Evolutionary conservation across 805 yeast genomes (phyloP).

Genomic region (Naumovozyma dairenensis): DNA sequence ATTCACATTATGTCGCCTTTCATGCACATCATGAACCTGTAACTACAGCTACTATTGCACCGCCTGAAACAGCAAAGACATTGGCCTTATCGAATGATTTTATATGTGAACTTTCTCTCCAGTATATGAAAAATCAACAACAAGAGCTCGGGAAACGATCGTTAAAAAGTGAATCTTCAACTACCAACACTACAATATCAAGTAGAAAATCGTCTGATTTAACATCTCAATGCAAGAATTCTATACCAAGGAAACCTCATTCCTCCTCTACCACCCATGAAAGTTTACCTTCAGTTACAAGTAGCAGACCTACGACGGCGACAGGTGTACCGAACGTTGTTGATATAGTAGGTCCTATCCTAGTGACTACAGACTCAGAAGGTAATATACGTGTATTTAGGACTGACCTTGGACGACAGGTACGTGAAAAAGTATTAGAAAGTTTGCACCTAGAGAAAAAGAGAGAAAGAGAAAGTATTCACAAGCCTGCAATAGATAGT

Average conservation of each 20-base stretch:
- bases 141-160: not conserved
- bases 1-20: slow-evolving; percentile 55
- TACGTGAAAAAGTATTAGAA: slow-evolving; percentile 30
- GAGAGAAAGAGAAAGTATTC: no score
- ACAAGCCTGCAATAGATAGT: no score
- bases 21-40: slow-evolving; percentile 70
- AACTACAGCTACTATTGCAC: slow-evolving; percentile 73
- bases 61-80: slow-evolving; percentile 51
- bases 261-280: no score
- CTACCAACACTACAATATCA: not conserved
- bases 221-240: no score
- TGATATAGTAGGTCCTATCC: slow-evolving; percentile 36
- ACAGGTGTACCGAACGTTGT: slow-evolving; percentile 16
- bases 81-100: slow-evolving; percentile 70
- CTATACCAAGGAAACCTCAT: not conserved
- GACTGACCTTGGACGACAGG: slow-evolving; percentile 54
- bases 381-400: slow-evolving; percentile 72
- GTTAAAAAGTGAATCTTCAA: no score
- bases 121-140: slow-evolving; percentile 13
- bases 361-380: slow-evolving; percentile 64
- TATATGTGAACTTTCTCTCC: slow-evolving; percentile 50
- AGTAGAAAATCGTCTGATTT: not conserved
- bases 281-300: no score
- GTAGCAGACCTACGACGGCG: not conserved
- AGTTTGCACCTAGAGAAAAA: no score